Conservation (phyloP, 257 asterid genomes). For the Capsicum pubescens region DNA sequence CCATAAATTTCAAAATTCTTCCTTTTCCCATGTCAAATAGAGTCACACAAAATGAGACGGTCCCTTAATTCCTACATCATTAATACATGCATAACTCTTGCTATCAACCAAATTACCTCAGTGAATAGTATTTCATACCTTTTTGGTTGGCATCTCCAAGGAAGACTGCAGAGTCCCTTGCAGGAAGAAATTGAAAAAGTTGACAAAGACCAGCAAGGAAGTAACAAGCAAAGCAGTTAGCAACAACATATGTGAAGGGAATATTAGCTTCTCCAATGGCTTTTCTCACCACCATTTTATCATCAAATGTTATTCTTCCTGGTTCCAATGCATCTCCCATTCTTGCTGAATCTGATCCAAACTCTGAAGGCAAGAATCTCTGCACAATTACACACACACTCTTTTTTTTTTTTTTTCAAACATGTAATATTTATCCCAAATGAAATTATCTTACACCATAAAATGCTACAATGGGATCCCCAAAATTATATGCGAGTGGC, state of each 20-base stretch:
- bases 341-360: slow-evolving; percentile 41
- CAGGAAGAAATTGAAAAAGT: slow-evolving; percentile 35
- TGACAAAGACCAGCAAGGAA: slow-evolving; percentile 42
- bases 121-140: slow-evolving; percentile 24
- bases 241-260: slow-evolving; percentile 39
- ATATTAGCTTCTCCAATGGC: slow-evolving; percentile 43
- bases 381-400: neutral
- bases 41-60: too few relatives aligned
- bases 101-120: too few relatives aligned
- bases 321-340: slow-evolving; percentile 41
- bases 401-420: too few relatives aligned
- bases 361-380: slow-evolving; percentile 48
- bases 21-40: too few relatives aligned
- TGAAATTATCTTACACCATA: too few relatives aligned
- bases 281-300: slow-evolving; percentile 41
- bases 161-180: slow-evolving; percentile 28
- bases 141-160: slow-evolving; percentile 41
- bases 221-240: slow-evolving; percentile 44
- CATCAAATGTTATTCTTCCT: slow-evolving; percentile 38
- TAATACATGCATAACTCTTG: too few relatives aligned
- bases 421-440: too few relatives aligned
- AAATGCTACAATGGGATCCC: too few relatives aligned
- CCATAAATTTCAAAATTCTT: too few relatives aligned
- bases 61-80: too few relatives aligned
- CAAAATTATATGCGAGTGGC: too few relatives aligned